phyloP scores from a whole-genome alignment of 2,329 filamentous ascomycete genomes.

The Fusarium phyllophilum region DNA sequence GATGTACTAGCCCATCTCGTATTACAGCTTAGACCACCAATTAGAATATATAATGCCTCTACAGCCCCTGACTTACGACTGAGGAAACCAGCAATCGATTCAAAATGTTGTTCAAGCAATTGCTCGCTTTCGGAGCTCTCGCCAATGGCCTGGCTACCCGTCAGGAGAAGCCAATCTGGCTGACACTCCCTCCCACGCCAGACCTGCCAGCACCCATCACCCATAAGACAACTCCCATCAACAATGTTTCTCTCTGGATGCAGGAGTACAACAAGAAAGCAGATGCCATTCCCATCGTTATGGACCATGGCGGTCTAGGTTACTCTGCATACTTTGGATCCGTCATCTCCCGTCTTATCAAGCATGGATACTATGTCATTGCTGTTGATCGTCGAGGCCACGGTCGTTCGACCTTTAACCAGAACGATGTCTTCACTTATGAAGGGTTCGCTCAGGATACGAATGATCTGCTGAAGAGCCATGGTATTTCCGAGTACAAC shows the following conservation, averaged over 20 bases:
- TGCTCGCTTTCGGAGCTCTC: constrained; percentile 14
- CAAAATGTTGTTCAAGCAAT: constrained; percentile 13
- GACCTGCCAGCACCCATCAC: constrained; percentile 49
- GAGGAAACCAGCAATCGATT: neutral
- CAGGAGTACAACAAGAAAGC: constrained; percentile 53
- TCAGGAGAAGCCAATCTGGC: constrained; percentile 44
- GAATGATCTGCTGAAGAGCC: constrained; percentile 44
- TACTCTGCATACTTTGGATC: constrained; percentile 55
- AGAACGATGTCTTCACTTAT: constrained; percentile 52
- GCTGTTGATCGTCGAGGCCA: constrained; percentile 55
- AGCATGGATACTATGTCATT: constrained; percentile 51
- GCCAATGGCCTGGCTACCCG: constrained; percentile 39
- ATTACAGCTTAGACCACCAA: constrained; percentile 3
- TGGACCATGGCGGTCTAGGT: constrained; percentile 54
- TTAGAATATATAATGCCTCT: neutral
- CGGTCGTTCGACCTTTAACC: constrained; percentile 52
- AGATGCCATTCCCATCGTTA: constrained; percentile 49
- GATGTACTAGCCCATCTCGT: neutral
- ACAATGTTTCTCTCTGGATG: constrained; percentile 54
- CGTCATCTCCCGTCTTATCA: constrained; percentile 49
- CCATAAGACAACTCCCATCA: constrained; percentile 44
- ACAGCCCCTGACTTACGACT: neutral
- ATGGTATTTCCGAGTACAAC: constrained; percentile 46
- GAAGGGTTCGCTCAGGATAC: constrained; percentile 52
- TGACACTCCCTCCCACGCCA: constrained; percentile 52